A percentile compares a stretch with the other conserved stretches of the same genome.
These are phyloP conservation scores for Lanmaoa rubissima DNA, from an alignment of 768 basidiomycete species.

Conservation along the genomic window DNA sequence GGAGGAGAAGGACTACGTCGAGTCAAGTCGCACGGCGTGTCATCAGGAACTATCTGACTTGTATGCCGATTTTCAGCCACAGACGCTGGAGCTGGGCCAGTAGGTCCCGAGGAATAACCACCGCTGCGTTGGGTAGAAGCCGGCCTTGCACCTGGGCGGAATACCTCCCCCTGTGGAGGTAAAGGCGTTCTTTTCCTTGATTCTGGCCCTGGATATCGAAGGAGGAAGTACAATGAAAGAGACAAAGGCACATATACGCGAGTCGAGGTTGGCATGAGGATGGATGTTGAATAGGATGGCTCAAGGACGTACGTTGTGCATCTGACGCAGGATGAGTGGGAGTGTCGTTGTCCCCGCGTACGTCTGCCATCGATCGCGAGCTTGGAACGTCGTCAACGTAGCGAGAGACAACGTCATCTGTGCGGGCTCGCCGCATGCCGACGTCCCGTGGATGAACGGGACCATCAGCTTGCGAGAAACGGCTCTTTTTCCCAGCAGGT, in stretches of 20 bases:
- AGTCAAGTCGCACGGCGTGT: slow-evolving; percentile 4
- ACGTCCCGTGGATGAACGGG: slow-evolving; percentile 13
- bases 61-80: slow-evolving; percentile 8
- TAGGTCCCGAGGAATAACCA: slow-evolving; percentile 6
- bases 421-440: slow-evolving; percentile 15
- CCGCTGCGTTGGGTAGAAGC: slow-evolving; percentile 10
- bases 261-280: slow-evolving; percentile 29
- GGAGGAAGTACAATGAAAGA: slow-evolving; percentile 18
- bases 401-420: slow-evolving; percentile 19
- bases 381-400: slow-evolving; percentile 20
- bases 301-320: slow-evolving; percentile 39
- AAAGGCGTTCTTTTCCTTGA: slow-evolving; percentile 37
- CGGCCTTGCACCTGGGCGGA: slow-evolving; percentile 22
- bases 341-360: slow-evolving; percentile 20
- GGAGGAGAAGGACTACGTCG: slow-evolving; percentile 17
- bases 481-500: slow-evolving; percentile 16
- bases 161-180: slow-evolving; percentile 35
- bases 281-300: slow-evolving; percentile 27
- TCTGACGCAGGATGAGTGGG: slow-evolving; percentile 25
- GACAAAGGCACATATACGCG: slow-evolving; percentile 20
- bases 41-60: slow-evolving; percentile 1
- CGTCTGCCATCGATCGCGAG: slow-evolving; percentile 17
- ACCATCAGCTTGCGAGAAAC: slow-evolving; percentile 23
- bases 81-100: slow-evolving; percentile 1
- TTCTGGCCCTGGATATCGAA: slow-evolving; percentile 27